Conservation (phyloP, 2,329 filamentous ascomycete species). For the Penicillium nordicum region DNA sequence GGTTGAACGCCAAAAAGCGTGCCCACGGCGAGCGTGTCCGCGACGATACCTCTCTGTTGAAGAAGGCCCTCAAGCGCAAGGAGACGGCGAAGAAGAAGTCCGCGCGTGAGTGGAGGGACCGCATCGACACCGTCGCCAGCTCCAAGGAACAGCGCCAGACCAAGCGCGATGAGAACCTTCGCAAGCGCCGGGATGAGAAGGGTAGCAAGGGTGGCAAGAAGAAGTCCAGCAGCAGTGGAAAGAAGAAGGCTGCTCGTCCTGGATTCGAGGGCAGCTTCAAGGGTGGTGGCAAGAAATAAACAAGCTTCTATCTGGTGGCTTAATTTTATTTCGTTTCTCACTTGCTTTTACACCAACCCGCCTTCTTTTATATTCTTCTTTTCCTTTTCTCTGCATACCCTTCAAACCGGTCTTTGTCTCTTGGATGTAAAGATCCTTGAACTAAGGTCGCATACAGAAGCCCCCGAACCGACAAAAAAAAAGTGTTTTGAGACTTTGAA, state of each 20-base stretch:
- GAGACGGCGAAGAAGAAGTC: slow-evolving; percentile 87
- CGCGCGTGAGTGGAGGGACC: slow-evolving; percentile 79
- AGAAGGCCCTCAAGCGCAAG: slow-evolving; percentile 93
- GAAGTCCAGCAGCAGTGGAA: slow-evolving; percentile 31
- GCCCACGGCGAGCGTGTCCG: slow-evolving; percentile 85
- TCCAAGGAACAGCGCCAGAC: slow-evolving; percentile 74
- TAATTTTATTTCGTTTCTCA: background rate
- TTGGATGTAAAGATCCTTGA: background rate
- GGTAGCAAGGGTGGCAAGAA: slow-evolving; percentile 52
- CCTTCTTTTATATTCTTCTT: slow-evolving; percentile 1
- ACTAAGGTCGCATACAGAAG: background rate
- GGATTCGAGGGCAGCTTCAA: slow-evolving; percentile 72
- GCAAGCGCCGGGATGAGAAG: slow-evolving; percentile 72
- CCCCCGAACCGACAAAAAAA: slow-evolving; percentile 20
- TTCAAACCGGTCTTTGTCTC: slow-evolving; percentile 7
- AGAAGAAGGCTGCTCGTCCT: slow-evolving; percentile 57
- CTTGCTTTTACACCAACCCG: background rate
- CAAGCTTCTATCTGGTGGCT: background rate
- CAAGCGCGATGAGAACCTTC: slow-evolving; percentile 77
- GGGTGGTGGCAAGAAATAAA: slow-evolving; percentile 44
- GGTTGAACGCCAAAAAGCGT: slow-evolving; percentile 85
- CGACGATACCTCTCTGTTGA: slow-evolving; percentile 81
- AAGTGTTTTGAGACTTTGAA: slow-evolving; percentile 26
- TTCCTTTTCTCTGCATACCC: slow-evolving; percentile 7
- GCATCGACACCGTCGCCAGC: slow-evolving; percentile 68